Evolutionary conservation across 805 yeast species (phyloP), one percentile per base, ranked within the genome.

Genomic region (Sugiyamaella chiloensis): DNA sequence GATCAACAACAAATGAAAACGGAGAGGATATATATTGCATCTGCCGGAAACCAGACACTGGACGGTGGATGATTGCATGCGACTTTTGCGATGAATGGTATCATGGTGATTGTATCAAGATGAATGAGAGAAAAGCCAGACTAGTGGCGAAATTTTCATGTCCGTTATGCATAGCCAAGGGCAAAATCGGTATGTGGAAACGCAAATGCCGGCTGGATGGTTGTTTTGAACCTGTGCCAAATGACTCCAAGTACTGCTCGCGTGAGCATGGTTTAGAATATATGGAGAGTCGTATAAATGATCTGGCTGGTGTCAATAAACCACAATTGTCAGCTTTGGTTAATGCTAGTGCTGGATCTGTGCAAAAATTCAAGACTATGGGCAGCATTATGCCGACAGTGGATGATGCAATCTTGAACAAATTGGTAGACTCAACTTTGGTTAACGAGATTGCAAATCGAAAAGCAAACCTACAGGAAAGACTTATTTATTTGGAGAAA

Each of bases 61-160:
- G 90, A 1, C 82, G 79, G 49, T 68, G 89, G 61, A 90, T 90
- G 97, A 85, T 90, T n/a, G 87, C 85, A 0, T 89, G 97, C 62
- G 96, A 89, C 62, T 90, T 87, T 4, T 90, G 97, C 66, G 96
- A 88, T 59, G 96, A 87, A 50, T 90, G 97, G 97, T 90, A 75
- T 61, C 97, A 90, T 65, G 87, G 89, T 64, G 69, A 68, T 40
- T 90, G 97, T 62, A 78, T 89, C 74, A 74, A 73, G 44, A 61
- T 88, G 30, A 73, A 80, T 44, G 62, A 61, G 6, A 65, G 70
- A 46, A 75, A 74, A 58, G 73, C 77, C 48, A 71, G 74, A 32
- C 68, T 88, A 43, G 81, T 88, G 8, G 72, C 76, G 40, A 75
- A 76, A 46, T 89, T 76, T 60, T 84, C 70, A 60, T 89, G 97